These are phyloP conservation scores for Pythium pyrilobum DNA, from an alignment of 352 stramenopile genomes.

Conservation along the genomic window DNA sequence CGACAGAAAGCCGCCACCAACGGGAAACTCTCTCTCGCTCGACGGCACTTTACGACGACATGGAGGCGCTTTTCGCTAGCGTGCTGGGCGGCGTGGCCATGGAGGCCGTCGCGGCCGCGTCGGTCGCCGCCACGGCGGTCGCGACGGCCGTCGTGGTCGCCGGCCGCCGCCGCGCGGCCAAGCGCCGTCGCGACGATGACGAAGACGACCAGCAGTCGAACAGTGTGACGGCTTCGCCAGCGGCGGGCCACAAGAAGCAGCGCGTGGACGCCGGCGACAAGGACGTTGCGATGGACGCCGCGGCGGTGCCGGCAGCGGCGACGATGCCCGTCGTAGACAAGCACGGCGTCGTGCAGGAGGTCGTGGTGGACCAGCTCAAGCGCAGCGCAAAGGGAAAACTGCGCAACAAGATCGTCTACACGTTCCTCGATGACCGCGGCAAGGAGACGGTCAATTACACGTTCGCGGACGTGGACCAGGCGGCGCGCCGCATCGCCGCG, in stretches of 20 bases:
- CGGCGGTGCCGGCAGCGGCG: not conserved
- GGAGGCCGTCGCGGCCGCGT: constrained; percentile 46
- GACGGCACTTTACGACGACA: not conserved
- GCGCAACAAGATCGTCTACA: constrained; percentile 73
- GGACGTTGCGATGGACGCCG: not conserved
- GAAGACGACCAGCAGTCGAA: not conserved
- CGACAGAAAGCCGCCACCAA: not conserved
- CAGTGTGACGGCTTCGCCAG: not conserved
- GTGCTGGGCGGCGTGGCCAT: constrained; percentile 34
- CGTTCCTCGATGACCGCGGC: constrained; percentile 69
- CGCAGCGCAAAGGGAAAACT: constrained; percentile 34
- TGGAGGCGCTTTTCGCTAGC: constrained; percentile 28
- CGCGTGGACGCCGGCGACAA: not conserved
- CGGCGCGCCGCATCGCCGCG: constrained; percentile 54
- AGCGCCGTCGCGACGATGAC: constrained; percentile 11
- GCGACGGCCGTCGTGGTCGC: constrained; percentile 1
- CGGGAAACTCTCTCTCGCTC: not conserved
- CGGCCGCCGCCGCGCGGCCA: constrained; percentile 16
- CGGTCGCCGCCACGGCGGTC: constrained; percentile 25
- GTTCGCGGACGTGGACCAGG: constrained; percentile 60
- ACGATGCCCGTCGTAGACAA: constrained; percentile 25
- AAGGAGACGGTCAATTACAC: constrained; percentile 64
- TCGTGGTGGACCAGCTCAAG: constrained; percentile 39
- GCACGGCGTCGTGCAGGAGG: constrained; percentile 13
- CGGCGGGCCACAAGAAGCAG: constrained; percentile 3